Conservation (phyloP, 495 filamentous ascomycete species). For the Penicillium pulvis region DNA sequence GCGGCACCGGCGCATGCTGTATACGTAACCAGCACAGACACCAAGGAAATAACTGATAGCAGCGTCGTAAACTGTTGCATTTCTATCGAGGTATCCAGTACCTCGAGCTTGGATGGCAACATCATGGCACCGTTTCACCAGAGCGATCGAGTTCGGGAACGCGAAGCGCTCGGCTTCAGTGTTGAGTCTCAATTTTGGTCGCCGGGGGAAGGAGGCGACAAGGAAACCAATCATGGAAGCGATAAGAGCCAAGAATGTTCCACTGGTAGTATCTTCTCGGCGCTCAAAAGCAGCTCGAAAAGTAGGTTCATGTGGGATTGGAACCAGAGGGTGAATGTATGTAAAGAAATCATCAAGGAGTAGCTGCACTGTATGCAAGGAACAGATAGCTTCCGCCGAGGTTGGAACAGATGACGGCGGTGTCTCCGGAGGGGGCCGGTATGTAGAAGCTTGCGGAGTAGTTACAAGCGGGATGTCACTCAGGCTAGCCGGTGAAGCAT, state of each 20-base stretch:
- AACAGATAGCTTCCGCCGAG: conserved; percentile 75
- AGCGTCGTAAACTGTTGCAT: conserved; percentile 75
- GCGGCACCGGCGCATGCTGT: conserved; percentile 65
- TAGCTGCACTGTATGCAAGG: conserved; percentile 61
- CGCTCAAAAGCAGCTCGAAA: conserved; percentile 71
- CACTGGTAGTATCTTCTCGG: conserved; percentile 69
- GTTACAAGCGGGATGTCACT: conserved; percentile 25
- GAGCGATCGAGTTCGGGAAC: conserved; percentile 64
- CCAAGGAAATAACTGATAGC: conserved; percentile 83
- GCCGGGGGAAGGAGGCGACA: conserved; percentile 81
- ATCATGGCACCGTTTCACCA: conserved; percentile 74
- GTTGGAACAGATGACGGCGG: conserved; percentile 24
- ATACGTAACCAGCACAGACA: conserved; percentile 68
- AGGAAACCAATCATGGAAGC: conserved; percentile 79
- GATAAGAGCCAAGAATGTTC: conserved; percentile 72
- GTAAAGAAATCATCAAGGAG: conserved; percentile 88
- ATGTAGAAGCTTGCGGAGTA: conserved; percentile 24
- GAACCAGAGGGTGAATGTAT: conserved; percentile 84
- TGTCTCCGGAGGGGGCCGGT: conserved; percentile 15
- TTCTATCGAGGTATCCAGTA: conserved; percentile 63
- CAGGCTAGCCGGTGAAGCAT: conserved; percentile 29
- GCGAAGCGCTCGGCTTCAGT: conserved; percentile 49
- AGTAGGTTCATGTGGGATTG: conserved; percentile 84
- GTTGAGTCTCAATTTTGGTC: conserved; percentile 69
- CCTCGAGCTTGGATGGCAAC: conserved; percentile 74